Evolutionary conservation across 371 early-diverging fungal genomes (phyloP).

Genomic region (Syncephalastrum monosporum): DNA sequence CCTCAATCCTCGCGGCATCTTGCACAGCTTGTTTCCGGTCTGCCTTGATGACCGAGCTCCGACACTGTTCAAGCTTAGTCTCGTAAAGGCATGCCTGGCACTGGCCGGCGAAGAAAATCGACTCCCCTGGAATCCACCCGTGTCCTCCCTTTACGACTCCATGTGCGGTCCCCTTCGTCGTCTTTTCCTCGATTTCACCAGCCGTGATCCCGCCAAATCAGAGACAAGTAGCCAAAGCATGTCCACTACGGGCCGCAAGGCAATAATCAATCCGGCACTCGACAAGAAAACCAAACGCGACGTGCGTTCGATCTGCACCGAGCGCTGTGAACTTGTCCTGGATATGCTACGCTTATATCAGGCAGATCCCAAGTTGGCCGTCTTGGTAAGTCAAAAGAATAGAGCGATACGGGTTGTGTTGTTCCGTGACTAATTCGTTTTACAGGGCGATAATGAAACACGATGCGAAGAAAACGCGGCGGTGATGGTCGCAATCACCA

Average conservation of each 20-base stretch:
- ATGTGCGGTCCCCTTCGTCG: conserved; percentile 68
- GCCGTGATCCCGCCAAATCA: conserved; percentile 37
- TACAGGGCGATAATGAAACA: conserved; percentile 38
- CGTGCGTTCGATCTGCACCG: conserved; percentile 43
- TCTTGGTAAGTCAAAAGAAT: conserved; percentile 27
- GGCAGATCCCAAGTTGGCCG: conserved; percentile 70
- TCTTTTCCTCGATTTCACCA: conserved; percentile 63
- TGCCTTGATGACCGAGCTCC: conserved; percentile 70
- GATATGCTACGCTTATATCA: conserved; percentile 75
- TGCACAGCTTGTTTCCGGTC: conserved; percentile 68
- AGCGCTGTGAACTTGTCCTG: conserved; percentile 72
- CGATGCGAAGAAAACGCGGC: conserved; percentile 62
- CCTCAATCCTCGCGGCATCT: conserved; percentile 66
- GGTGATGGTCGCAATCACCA: conserved; percentile 66
- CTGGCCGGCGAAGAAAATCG: conserved; percentile 70
- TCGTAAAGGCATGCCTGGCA: conserved; percentile 74
- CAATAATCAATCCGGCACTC: conserved; percentile 16
- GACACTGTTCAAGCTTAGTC: conserved; percentile 67
- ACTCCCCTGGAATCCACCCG: conserved; percentile 76
- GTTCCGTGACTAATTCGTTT: neutral
- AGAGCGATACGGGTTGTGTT: neutral
- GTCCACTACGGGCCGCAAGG: conserved; percentile 12
- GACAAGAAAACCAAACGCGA: conserved; percentile 49
- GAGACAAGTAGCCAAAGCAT: conserved; percentile 19
- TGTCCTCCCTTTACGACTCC: conserved; percentile 64